Conservation (phyloP, 2,329 filamentous ascomycete genomes). For the Cryphonectria radicalis region DNA sequence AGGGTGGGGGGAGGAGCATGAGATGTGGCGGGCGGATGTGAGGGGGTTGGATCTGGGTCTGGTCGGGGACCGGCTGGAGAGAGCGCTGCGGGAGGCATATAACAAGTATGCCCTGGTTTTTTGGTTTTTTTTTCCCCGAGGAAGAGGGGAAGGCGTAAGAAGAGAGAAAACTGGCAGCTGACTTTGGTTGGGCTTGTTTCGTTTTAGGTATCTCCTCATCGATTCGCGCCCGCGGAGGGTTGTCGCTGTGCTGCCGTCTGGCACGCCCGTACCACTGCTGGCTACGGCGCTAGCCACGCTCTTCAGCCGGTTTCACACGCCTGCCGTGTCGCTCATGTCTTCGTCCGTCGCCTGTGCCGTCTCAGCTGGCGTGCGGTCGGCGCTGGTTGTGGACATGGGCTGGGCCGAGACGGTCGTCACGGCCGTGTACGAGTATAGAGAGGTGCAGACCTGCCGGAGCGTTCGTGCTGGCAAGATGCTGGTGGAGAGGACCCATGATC, state of each 20-base stretch:
- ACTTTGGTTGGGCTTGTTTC: slow-evolving; percentile 23
- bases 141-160: background rate
- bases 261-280: slow-evolving; percentile 77
- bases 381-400: slow-evolving; percentile 84
- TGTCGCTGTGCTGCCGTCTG: slow-evolving; percentile 75
- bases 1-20: slow-evolving; percentile 65
- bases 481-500: slow-evolving; percentile 68
- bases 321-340: slow-evolving; percentile 80
- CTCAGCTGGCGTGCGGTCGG: slow-evolving; percentile 83
- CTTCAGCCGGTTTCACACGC: slow-evolving; percentile 80
- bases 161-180: background rate
- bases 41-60: slow-evolving; percentile 75
- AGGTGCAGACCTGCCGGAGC: slow-evolving; percentile 72
- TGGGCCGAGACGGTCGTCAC: slow-evolving; percentile 91
- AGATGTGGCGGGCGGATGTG: slow-evolving; percentile 82
- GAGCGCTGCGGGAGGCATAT: slow-evolving; percentile 79
- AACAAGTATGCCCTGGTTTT: slow-evolving; percentile 63
- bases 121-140: background rate
- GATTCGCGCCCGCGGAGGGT: slow-evolving; percentile 78
- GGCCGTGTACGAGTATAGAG: slow-evolving; percentile 87
- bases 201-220: slow-evolving; percentile 62
- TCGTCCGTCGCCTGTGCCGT: slow-evolving; percentile 74
- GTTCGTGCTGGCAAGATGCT: slow-evolving; percentile 76
- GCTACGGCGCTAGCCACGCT: slow-evolving; percentile 76
- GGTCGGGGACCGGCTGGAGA: slow-evolving; percentile 84